These are phyloP conservation scores for Teunomyces stri DNA, from an alignment of 805 yeast species.

Conservation along the genomic window DNA sequence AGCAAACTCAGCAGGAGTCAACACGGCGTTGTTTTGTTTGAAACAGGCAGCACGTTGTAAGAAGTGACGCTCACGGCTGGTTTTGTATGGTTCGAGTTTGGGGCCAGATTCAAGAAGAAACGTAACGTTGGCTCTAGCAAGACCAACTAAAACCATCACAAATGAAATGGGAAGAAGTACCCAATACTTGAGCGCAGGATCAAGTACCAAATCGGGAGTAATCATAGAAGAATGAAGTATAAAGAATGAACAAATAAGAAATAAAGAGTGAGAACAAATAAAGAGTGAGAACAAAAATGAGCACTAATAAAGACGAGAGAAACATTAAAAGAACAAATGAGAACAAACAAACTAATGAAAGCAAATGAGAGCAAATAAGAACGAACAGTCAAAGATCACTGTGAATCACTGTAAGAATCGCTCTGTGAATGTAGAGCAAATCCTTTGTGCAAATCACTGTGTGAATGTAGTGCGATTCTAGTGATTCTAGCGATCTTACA, in stretches of 20 bases:
- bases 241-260: not conserved
- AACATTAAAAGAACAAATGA: too few relatives aligned
- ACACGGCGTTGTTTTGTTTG: constrained; percentile 49
- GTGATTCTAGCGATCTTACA: too few relatives aligned
- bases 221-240: not conserved
- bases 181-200: constrained; percentile 84
- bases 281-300: not conserved
- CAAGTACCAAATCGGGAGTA: constrained; percentile 47
- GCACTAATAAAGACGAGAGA: too few relatives aligned
- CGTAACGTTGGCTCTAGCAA: constrained; percentile 69
- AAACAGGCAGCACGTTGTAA: constrained; percentile 59
- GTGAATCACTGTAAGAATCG: too few relatives aligned
- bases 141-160: constrained; percentile 86
- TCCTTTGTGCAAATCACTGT: too few relatives aligned
- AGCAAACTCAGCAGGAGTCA: constrained; percentile 52
- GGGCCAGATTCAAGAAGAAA: constrained; percentile 57
- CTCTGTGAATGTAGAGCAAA: too few relatives aligned
- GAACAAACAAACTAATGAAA: too few relatives aligned
- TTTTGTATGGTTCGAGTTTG: constrained; percentile 49
- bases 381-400: too few relatives aligned
- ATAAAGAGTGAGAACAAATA: not conserved
- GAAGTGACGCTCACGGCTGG: constrained; percentile 58
- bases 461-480: too few relatives aligned
- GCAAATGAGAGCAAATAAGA: too few relatives aligned
- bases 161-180: constrained; percentile 85